Evolutionary conservation across 371 early-diverging fungal genomes (phyloP).

Genomic region (Thermomucor indicae-seudaticae): DNA sequence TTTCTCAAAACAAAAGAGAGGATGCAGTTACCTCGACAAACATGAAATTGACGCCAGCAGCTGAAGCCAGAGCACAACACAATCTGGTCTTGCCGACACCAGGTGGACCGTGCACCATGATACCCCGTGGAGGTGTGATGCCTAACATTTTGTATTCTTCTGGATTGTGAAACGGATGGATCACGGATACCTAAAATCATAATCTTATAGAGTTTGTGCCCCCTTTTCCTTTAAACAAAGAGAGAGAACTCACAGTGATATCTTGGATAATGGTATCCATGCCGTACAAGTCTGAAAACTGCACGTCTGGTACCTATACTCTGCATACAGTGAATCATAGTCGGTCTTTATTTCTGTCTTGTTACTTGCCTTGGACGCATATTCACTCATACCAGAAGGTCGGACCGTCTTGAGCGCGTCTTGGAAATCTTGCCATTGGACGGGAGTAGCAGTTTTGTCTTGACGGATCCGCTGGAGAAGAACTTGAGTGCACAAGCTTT

Average conservation of each 20-base stretch:
- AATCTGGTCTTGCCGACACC: conserved; percentile 99
- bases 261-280: conserved; percentile 60
- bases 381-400: conserved; percentile 61
- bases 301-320: conserved; percentile 51
- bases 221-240: background rate
- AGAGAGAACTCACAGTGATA: conserved; percentile 31
- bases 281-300: conserved; percentile 66
- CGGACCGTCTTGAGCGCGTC: conserved; percentile 37
- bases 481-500: conserved; percentile 58
- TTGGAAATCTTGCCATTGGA: conserved; percentile 31
- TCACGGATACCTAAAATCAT: conserved; percentile 41
- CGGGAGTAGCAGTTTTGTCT: conserved; percentile 4
- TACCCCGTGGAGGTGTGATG: conserved; percentile 92
- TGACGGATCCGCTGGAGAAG: conserved; percentile 40
- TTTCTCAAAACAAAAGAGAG: background rate
- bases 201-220: background rate
- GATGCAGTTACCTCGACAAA: conserved; percentile 55
- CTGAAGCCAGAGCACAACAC: conserved; percentile 93
- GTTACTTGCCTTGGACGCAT: conserved; percentile 41
- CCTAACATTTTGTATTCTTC: conserved; percentile 81
- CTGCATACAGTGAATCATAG: background rate
- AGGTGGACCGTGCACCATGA: conserved; percentile 98
- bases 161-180: conserved; percentile 84
- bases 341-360: background rate
- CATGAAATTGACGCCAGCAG: conserved; percentile 71